Percentiles rank a stretch among this genome's conserved stretches.
Conservation (phyloP, 164 flowering plant genomes). For the Dillenia turbinata region DNA sequence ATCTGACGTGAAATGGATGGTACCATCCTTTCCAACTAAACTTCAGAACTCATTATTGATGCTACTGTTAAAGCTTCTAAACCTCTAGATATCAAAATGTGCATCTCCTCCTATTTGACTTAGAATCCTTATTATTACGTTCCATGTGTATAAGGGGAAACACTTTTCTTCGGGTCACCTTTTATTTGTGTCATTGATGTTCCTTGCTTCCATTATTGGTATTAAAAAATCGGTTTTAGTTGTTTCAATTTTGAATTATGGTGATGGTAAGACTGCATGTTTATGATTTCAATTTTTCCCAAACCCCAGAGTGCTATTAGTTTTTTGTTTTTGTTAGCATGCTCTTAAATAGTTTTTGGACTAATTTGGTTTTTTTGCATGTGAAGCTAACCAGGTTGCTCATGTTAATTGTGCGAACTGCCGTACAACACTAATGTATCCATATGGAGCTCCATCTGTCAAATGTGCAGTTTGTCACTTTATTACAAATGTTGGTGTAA, state of each 20-base stretch:
- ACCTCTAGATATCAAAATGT: too few species aligned
- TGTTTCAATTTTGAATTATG: not conserved
- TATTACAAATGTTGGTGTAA: constrained; percentile 72
- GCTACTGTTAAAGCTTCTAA: too few species aligned
- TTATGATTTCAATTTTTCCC: too few species aligned
- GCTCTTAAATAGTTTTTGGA: constrained; percentile 5
- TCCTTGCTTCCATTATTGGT: not conserved
- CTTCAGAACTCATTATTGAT: too few species aligned
- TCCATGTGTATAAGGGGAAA: too few species aligned
- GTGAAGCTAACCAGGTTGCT: constrained; percentile 53
- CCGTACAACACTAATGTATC: constrained; percentile 80
- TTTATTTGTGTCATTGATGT: too few species aligned
- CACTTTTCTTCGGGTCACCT: too few species aligned
- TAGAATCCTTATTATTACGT: too few species aligned
- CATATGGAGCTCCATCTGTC: constrained; percentile 90
- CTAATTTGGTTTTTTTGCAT: constrained; percentile 11
- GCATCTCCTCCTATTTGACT: too few species aligned
- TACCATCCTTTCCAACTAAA: too few species aligned
- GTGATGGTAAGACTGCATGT: not conserved
- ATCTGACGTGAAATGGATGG: too few species aligned
- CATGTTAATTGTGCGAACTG: constrained; percentile 87
- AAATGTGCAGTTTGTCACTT: constrained; percentile 88
- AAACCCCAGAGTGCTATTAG: not conserved
- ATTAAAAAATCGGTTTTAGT: not conserved
- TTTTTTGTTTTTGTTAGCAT: not conserved